Evolutionary conservation across 1,284 basidiomycete genomes (phyloP).

Genomic region (Chondrostereum purpureum): DNA sequence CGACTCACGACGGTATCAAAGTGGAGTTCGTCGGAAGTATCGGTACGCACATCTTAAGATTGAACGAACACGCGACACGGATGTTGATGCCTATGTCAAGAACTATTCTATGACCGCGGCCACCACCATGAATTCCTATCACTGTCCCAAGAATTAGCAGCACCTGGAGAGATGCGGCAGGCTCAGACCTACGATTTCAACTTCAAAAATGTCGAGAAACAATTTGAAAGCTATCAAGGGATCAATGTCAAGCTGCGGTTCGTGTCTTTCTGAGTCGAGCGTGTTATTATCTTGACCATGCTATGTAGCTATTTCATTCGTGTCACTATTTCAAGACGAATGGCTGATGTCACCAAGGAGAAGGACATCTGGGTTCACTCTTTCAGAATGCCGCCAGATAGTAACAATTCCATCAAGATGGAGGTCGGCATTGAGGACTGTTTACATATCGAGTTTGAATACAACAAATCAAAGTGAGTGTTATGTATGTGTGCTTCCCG

Average conservation of each 20-base stretch:
- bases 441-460: constrained; percentile 98
- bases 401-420: constrained; percentile 98
- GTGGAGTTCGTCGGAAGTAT: constrained; percentile 97
- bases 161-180: constrained; percentile 90
- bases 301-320: constrained; percentile 85
- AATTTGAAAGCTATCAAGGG: constrained; percentile 95
- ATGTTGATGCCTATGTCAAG: constrained; percentile 34
- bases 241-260: constrained; percentile 97
- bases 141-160: constrained; percentile 89
- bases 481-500: background rate
- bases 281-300: background rate
- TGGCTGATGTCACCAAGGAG: constrained; percentile 92
- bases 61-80: background rate
- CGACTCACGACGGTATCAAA: constrained; percentile 95
- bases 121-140: constrained; percentile 99
- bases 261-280: constrained; percentile 19
- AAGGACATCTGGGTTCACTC: constrained; percentile 97
- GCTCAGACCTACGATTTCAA: constrained; percentile 93
- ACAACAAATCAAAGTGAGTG: constrained; percentile 96
- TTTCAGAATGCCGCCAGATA: constrained; percentile 96
- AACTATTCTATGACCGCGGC: constrained; percentile 93
- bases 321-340: constrained; percentile 82
- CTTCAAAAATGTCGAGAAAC: constrained; percentile 99
- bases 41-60: constrained; percentile 47
- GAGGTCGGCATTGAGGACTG: constrained; percentile 99